Evolutionary conservation across 129 eudicot species (phyloP).

Genomic region (Glebionis coronaria): DNA sequence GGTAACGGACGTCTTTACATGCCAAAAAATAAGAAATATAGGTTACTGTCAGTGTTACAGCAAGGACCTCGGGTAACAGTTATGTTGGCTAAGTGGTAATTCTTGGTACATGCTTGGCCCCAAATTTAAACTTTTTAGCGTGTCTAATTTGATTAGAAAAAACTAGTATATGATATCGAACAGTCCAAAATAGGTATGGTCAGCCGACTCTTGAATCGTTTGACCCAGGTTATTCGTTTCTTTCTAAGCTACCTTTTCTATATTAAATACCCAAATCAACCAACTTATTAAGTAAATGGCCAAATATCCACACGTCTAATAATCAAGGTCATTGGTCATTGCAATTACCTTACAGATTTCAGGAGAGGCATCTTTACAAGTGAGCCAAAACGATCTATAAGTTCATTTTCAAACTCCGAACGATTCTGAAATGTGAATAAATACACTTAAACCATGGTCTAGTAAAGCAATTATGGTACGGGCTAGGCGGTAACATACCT

Average conservation of each 20-base stretch:
- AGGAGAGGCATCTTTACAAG: conserved; percentile 94
- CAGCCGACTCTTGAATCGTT: background rate
- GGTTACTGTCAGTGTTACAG: conserved; percentile 23
- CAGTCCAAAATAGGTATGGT: background rate
- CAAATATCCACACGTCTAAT: background rate
- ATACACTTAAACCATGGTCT: background rate
- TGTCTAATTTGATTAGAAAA: background rate
- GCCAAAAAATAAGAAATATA: background rate
- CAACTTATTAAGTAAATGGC: background rate
- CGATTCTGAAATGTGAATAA: conserved; percentile 51
- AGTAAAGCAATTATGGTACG: background rate
- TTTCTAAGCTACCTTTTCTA: background rate
- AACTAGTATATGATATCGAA: background rate
- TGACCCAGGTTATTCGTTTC: background rate
- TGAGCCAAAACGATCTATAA: conserved; percentile 90
- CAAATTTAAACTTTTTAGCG: background rate
- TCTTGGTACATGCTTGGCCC: background rate
- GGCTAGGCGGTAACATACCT: conserved; percentile 38
- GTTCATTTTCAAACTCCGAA: conserved; percentile 74
- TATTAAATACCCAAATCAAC: background rate
- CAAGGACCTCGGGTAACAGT: background rate
- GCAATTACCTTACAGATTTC: conserved; percentile 60
- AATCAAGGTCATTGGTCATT: background rate
- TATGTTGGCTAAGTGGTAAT: background rate
- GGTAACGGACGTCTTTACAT: conserved; percentile 69